Percentiles rank a stretch among this genome's conserved stretches.
phyloP scores from a whole-genome alignment of 495 filamentous ascomycete genomes.

The Aspergillus kassunensis region DNA sequence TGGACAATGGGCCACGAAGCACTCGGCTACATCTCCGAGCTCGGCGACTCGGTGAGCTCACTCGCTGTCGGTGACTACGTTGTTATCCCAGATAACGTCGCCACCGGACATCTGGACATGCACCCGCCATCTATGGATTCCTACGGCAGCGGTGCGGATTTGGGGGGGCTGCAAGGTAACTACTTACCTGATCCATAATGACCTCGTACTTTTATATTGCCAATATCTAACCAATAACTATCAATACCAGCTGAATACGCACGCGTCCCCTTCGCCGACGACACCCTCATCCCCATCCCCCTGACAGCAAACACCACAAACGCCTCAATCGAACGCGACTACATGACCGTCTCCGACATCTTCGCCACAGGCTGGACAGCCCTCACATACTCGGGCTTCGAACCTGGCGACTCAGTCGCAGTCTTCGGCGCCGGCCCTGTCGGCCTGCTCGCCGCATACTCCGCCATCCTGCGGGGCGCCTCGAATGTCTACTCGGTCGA shows the following conservation, averaged over 20 bases:
- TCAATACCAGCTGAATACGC: conserved; percentile 13
- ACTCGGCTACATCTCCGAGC: too few relatives aligned
- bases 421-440: conserved; percentile 25
- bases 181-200: background rate
- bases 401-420: conserved; percentile 10
- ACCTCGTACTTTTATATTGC: background rate
- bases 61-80: background rate
- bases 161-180: conserved; percentile 2
- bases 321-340: conserved; percentile 1
- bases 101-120: conserved; percentile 1
- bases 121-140: background rate
- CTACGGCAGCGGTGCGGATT: background rate
- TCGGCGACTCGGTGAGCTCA: too few relatives aligned
- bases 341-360: conserved; percentile 5
- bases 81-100: conserved; percentile 9
- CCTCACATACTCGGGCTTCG: conserved; percentile 1
- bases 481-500: conserved; percentile 14
- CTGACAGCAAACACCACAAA: background rate
- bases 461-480: conserved; percentile 44
- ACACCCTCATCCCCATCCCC: conserved; percentile 1
- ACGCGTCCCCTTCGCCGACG: conserved; percentile 8
- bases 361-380: conserved; percentile 9
- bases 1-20: too few relatives aligned
- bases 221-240: background rate
- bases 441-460: conserved; percentile 50